Percentiles rank a stretch among this genome's conserved stretches.
Conservation (phyloP, 306 rosid genomes). For the Dryas drummondii region DNA sequence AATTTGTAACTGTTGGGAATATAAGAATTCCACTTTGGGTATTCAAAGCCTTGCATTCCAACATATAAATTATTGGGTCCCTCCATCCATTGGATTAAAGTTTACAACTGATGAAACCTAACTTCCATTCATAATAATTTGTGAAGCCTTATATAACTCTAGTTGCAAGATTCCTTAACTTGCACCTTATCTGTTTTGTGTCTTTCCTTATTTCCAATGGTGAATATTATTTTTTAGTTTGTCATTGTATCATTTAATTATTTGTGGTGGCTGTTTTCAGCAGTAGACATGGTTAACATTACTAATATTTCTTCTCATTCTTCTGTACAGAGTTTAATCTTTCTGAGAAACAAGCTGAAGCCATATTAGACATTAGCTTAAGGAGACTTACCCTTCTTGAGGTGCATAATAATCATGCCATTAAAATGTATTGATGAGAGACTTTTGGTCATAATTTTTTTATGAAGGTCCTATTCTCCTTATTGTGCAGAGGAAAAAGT, state of each 20-base stretch:
- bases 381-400: slow-evolving; percentile 83
- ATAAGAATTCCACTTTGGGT: too few relatives aligned
- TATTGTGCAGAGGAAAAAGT: slow-evolving; percentile 69
- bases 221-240: neutral
- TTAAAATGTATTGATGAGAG: slow-evolving; percentile 1
- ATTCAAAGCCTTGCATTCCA: too few relatives aligned
- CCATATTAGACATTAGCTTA: slow-evolving; percentile 81
- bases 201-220: neutral
- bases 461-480: slow-evolving; percentile 18
- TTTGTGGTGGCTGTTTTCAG: neutral
- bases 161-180: neutral
- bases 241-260: neutral
- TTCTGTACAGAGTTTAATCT: slow-evolving; percentile 64
- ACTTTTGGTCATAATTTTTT: neutral
- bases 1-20: too few relatives aligned
- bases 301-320: neutral
- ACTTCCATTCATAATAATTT: neutral
- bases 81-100: too few relatives aligned
- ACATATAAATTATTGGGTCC: too few relatives aligned
- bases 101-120: too few relatives aligned
- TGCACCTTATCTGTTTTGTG: neutral
- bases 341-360: slow-evolving; percentile 96
- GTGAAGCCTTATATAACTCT: neutral
- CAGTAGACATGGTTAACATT: neutral
- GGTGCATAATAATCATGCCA: slow-evolving; percentile 46